These are phyloP conservation scores for Ustilago xerochloae DNA, from an alignment of 1,284 basidiomycete species.

Conservation along the genomic window DNA sequence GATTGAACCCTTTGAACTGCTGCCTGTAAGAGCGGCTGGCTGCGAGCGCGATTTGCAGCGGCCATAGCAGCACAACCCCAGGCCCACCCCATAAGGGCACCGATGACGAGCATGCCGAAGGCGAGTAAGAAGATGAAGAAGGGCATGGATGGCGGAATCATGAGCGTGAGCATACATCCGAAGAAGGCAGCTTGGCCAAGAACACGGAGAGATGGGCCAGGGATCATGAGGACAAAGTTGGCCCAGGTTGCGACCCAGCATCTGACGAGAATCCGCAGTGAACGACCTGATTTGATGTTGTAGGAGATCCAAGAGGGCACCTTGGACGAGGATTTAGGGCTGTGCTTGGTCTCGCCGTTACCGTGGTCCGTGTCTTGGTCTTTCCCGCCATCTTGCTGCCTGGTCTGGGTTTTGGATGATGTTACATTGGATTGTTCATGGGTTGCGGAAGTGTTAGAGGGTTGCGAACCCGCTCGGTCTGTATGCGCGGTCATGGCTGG, in stretches of 20 bases:
- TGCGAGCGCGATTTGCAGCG: slow-evolving; percentile 74
- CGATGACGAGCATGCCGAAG: slow-evolving; percentile 72
- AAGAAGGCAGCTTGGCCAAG: slow-evolving; percentile 67
- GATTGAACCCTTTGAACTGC: slow-evolving; percentile 71
- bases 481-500: not conserved
- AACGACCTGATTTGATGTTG: slow-evolving; percentile 45
- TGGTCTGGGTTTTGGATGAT: not conserved
- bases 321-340: slow-evolving; percentile 10
- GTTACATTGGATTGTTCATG: not conserved
- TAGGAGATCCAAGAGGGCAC: slow-evolving; percentile 45
- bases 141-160: slow-evolving; percentile 64
- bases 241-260: slow-evolving; percentile 66
- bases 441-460: not conserved
- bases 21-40: slow-evolving; percentile 72
- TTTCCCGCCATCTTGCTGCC: too few relatives aligned
- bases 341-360: not conserved
- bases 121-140: slow-evolving; percentile 68
- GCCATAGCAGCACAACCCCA: slow-evolving; percentile 80
- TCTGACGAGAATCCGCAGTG: slow-evolving; percentile 32
- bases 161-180: slow-evolving; percentile 53
- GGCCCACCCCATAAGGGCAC: slow-evolving; percentile 80
- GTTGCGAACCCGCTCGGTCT: not conserved
- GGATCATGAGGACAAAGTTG: slow-evolving; percentile 62
- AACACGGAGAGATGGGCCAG: slow-evolving; percentile 44
- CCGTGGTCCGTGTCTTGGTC: not conserved